Evolutionary conservation across 192 early-diverging fungal species (phyloP), one percentile per base, ranked within the genome.

Genomic region (Ramicandelaber brevisporus): DNA sequence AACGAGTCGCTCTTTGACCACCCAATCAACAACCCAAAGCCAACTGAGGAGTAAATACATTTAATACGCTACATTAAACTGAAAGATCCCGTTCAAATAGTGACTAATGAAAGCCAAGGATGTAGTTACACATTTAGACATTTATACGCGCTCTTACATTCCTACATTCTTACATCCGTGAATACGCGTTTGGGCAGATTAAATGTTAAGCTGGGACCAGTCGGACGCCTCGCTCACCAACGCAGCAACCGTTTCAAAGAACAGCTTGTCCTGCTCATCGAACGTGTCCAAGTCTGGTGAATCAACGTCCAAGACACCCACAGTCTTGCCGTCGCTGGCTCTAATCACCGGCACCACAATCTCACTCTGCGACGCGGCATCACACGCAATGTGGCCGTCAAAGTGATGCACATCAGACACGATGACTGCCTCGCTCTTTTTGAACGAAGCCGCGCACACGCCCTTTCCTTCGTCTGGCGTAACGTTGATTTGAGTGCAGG

Each of bases 361-460:
- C 46, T 93, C 87, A 30, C 73, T 78, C 32, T 71, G 57, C 8
- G 70, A 70, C 4, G 67, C 70, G 10, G 77, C 54, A 47, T 93
- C 87, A 37, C 87, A 93, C 0, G 83, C 77, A 46, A 93, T 93
- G 50, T 93, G 83, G 17, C 76, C 78, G 2, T 65, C 62, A 34
- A 82, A 87, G 13, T 57, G 50, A 40, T 80, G 73, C 17, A 87
- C 83, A 36, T 93, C 68, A 20, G 44, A 38, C 17, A 93, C 72
- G 2, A 88, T 37, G 21, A 70, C 43, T 0, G 73, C 61, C 18
- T 33, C 6, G 9, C 42, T 34, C 21, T 52, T 44, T n/a, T 33
- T 32, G 2, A 81, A 83, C 0, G 81, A 73, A 3, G 75, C 61
- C 11, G 83, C 87, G 43, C 83, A 87, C n/a, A 93, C 87, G 10